These are phyloP conservation scores for Cadophora malorum DNA, from an alignment of 2,329 filamentous ascomycete species.

Conservation along the genomic window DNA sequence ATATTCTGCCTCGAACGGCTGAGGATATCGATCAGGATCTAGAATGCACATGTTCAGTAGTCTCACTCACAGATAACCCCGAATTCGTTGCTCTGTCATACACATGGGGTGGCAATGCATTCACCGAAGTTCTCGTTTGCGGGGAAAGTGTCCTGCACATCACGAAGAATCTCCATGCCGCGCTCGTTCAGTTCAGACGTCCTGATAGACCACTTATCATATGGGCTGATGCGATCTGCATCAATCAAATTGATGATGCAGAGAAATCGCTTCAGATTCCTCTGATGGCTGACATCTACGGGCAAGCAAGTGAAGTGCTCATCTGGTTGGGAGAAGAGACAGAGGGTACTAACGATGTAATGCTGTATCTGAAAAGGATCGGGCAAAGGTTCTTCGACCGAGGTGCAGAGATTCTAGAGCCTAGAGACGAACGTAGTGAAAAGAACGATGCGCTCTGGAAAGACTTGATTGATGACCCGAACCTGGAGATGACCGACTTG, in stretches of 20 bases:
- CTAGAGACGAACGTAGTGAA: neutral
- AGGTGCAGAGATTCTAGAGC: neutral
- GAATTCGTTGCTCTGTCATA: neutral
- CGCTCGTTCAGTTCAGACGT: neutral
- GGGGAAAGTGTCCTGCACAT: neutral
- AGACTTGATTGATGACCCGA: neutral
- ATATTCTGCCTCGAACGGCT: neutral
- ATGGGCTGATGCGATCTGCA: conserved; percentile 10
- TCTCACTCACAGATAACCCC: neutral
- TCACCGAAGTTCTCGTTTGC: neutral
- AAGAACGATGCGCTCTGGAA: conserved; percentile 10
- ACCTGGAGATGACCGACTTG: neutral
- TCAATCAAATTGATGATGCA: neutral
- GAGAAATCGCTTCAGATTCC: conserved; percentile 8
- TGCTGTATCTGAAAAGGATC: conserved; percentile 2
- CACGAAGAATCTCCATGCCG: conserved; percentile 8
- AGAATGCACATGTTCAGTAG: neutral
- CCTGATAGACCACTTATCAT: neutral
- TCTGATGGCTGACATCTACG: conserved; percentile 12
- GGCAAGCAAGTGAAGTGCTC: neutral
- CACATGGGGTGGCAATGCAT: conserved; percentile 1
- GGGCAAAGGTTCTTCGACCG: neutral
- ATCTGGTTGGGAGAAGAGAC: conserved; percentile 4
- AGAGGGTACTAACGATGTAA: neutral
- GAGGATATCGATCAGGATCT: neutral